Evolutionary conservation across 257 asterid species (phyloP).

Genomic region (Thymus quinquecostatus): DNA sequence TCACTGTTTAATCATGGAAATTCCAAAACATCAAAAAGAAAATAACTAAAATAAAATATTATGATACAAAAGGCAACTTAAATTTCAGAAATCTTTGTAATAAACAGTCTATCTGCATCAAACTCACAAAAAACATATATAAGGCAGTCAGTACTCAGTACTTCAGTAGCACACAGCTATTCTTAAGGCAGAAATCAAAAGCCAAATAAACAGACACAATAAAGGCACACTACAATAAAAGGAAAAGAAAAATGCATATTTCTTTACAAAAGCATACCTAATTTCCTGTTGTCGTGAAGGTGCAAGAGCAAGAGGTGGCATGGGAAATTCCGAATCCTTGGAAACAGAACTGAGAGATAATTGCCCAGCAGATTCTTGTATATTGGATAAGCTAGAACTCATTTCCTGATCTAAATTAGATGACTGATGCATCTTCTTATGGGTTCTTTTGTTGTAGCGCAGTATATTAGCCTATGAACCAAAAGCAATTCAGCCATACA

Average conservation of each 20-base stretch:
- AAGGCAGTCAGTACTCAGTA: background rate
- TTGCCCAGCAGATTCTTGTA: constrained; percentile 43
- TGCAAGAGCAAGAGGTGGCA: constrained; percentile 94
- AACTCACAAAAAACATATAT: background rate
- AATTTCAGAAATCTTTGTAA: background rate
- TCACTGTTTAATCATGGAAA: background rate
- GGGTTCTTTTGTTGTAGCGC: constrained; percentile 61
- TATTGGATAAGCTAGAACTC: constrained; percentile 45
- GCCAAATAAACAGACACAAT: constrained; percentile 11
- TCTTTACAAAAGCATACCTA: constrained; percentile 53
- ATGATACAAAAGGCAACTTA: background rate
- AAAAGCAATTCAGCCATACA: constrained; percentile 30
- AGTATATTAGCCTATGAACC: constrained; percentile 74
- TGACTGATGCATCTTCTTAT: constrained; percentile 61
- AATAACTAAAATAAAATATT: background rate
- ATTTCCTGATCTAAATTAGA: constrained; percentile 39
- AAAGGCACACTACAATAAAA: background rate
- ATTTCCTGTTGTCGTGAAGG: constrained; percentile 65
- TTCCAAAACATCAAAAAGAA: background rate
- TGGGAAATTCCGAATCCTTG: constrained; percentile 80
- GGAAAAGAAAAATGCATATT: background rate
- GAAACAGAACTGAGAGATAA: constrained; percentile 50
- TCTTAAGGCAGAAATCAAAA: background rate
- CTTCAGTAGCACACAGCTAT: constrained; percentile 3
- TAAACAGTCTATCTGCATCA: constrained; percentile 10